A percentile compares a stretch with the other conserved stretches of the same genome.
phyloP scores from a whole-genome alignment of 1,139 yeast species.

The Zygosaccharomyces sapae region DNA sequence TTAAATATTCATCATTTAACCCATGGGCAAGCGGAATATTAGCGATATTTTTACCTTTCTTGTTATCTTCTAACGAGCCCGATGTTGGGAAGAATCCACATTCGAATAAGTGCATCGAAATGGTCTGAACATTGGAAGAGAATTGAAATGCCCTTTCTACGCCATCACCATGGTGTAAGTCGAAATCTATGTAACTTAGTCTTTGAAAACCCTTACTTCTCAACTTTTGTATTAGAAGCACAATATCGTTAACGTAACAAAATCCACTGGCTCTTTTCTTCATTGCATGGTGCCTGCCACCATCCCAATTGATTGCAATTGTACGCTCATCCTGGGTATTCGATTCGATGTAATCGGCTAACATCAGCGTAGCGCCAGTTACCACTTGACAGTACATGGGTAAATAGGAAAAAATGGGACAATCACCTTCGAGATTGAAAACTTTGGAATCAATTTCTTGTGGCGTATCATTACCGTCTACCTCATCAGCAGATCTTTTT shows the following conservation, averaged over 20 bases:
- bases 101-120: conserved; percentile 62
- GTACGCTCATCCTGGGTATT: conserved; percentile 17
- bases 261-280: conserved; percentile 61
- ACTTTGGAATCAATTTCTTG: conserved; percentile 3
- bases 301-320: conserved; percentile 68
- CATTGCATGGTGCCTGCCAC: conserved; percentile 72
- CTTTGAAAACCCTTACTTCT: conserved; percentile 44
- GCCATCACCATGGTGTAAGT: conserved; percentile 78
- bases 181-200: conserved; percentile 64
- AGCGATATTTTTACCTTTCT: conserved; percentile 39
- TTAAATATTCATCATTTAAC: conserved; percentile 45
- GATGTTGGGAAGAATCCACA: conserved; percentile 73
- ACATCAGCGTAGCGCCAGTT: conserved; percentile 57
- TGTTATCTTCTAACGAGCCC: conserved; percentile 43
- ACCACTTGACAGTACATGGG: conserved; percentile 47
- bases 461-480: conserved; percentile 7
- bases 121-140: conserved; percentile 54
- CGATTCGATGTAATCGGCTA: conserved; percentile 40
- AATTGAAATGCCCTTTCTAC: conserved; percentile 62
- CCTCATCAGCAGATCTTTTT: conserved; percentile 13
- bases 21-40: conserved; percentile 62
- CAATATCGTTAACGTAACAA: conserved; percentile 69
- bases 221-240: conserved; percentile 49
- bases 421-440: conserved; percentile 55
- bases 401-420: conserved; percentile 57